Evolutionary conservation across 2,329 filamentous ascomycete genomes (phyloP), one percentile per base, ranked within the genome.

Genomic region (Aureobasidium sp.): DNA sequence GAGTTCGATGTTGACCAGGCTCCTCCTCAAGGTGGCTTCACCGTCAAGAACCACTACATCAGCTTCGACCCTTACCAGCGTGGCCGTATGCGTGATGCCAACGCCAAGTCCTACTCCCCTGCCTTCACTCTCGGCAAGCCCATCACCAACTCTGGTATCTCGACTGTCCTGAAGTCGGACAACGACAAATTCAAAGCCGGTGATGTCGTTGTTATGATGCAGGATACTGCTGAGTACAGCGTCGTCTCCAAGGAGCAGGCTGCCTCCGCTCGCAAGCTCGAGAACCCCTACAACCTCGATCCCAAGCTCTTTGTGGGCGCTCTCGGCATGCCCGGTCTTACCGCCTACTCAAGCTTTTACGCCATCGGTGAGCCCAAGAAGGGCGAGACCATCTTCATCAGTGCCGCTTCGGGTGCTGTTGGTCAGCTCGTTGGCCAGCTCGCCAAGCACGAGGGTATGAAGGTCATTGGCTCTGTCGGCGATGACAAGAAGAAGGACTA

Each of bases 1-100:
- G 80, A 84, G 24, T 86, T 92, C 82, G 89, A 94, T 71, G 75
- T 86, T 67, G 76, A 84, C 27, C 78, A 82, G 56, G 72, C 82
- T 5, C 81, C 85, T 52, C 76, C 77, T 32, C 81, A 85, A 48
- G 87, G 88, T 66, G 87, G 90, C 44, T 73, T 95, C 53, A 84
- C 84, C 36, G 76, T 87, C 66, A 84, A 90, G 77, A 83, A 88
- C 68, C 82, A 87, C 70, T 90, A 88, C 74, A 80, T 86, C 66
- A 92, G 89, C 44, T 88, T 88, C 76, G 91, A 96, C 74, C 91
- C 91, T 1, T 96, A 95, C 78, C 85, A 89, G 79, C 88, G 92
- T 63, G 88, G 88, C 64, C 84, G 84, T 67, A 92, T 96, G 88
- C 86, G 90, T 52, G 75, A 80, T 52, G 71, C 88, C 7, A 73